phyloP scores from a whole-genome alignment of 129 eudicot genomes.

The Ambrosia artemisiifolia region DNA sequence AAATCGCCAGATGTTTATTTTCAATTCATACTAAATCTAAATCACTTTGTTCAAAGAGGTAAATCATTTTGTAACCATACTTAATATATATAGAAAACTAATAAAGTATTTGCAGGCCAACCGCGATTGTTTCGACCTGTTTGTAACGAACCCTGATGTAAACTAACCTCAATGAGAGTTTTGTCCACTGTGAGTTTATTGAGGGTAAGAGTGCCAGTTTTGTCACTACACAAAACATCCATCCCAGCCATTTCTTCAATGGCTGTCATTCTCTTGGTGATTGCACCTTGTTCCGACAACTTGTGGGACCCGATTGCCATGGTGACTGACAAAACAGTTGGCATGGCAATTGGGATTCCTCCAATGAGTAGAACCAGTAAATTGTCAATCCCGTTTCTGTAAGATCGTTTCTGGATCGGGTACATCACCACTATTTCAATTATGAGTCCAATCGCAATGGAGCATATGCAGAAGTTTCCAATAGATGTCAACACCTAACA shows the following conservation, averaged over 20 bases:
- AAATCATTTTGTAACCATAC: background rate
- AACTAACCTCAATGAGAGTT: slow-evolving; percentile 63
- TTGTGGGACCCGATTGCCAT: slow-evolving; percentile 96
- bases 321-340: slow-evolving; percentile 84
- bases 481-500: slow-evolving; percentile 73
- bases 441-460: slow-evolving; percentile 67
- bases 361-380: slow-evolving; percentile 84
- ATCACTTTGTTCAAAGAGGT: background rate
- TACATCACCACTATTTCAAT: slow-evolving; percentile 79
- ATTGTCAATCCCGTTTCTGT: slow-evolving; percentile 85
- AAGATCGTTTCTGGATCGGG: slow-evolving; percentile 73
- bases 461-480: slow-evolving; percentile 80
- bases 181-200: slow-evolving; percentile 87
- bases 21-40: no score
- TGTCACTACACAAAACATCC: slow-evolving; percentile 95
- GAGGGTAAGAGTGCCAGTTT: slow-evolving; percentile 87
- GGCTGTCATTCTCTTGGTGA: slow-evolving; percentile 96
- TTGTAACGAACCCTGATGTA: background rate
- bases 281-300: slow-evolving; percentile 85
- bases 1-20: no score
- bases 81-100: background rate
- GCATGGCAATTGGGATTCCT: slow-evolving; percentile 96
- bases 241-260: slow-evolving; percentile 98
- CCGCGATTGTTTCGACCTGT: background rate
- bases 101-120: background rate